These are phyloP conservation scores for Dactylis glomerata DNA, from an alignment of 176 grass and related monocot genomes.

Conservation along the genomic window DNA sequence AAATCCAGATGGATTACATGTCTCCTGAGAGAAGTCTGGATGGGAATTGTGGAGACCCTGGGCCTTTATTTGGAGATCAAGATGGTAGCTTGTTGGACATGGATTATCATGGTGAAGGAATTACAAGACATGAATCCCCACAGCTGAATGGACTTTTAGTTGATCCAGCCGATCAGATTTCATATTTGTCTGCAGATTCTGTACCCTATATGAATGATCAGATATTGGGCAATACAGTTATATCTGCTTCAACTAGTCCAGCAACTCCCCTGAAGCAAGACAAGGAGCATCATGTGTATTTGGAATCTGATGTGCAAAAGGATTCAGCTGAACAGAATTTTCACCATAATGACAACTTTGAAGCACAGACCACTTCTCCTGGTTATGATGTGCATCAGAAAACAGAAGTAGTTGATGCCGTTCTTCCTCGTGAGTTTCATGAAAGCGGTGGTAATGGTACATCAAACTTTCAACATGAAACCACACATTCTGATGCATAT, in stretches of 20 bases:
- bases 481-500: slow-evolving; percentile 36
- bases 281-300: slow-evolving; percentile 22
- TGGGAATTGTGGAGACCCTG: slow-evolving; percentile 52
- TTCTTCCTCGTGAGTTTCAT: slow-evolving; percentile 28
- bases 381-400: slow-evolving; percentile 32
- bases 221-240: slow-evolving; percentile 32
- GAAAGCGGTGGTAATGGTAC: slow-evolving; percentile 45
- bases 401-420: slow-evolving; percentile 30
- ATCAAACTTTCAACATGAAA: slow-evolving; percentile 40
- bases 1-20: slow-evolving; percentile 54
- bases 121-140: slow-evolving; percentile 40
- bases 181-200: slow-evolving; percentile 39
- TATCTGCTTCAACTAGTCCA: slow-evolving; percentile 37
- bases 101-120: slow-evolving; percentile 39
- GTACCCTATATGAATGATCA: slow-evolving; percentile 45
- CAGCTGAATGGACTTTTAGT: slow-evolving; percentile 38
- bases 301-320: slow-evolving; percentile 35
- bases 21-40: slow-evolving; percentile 58
- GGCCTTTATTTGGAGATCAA: slow-evolving; percentile 38
- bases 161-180: slow-evolving; percentile 27
- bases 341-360: slow-evolving; percentile 36
- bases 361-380: slow-evolving; percentile 19
- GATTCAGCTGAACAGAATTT: slow-evolving; percentile 35
- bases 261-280: slow-evolving; percentile 34
- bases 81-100: slow-evolving; percentile 49